Percentiles rank a stretch among this genome's conserved stretches.
These are phyloP conservation scores for Triticum aestivum DNA, from an alignment of 176 grass and related monocot species.

Conservation along the genomic window IWGSC_CS_RefSeq_v2.1 NC_057803.1:261571202-261571701, in stretches of 20 bases:
- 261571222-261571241: slow-evolving; percentile 62
- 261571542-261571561: slow-evolving; percentile 9
- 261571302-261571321: slow-evolving; percentile 65
- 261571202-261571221: slow-evolving; percentile 56
- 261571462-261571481: background rate
- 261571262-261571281: slow-evolving; percentile 62
- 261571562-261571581: background rate
- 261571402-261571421: slow-evolving; percentile 1
- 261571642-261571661: background rate
- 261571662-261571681: background rate
- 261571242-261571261: slow-evolving; percentile 69
- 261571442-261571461: background rate
- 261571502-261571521: background rate
- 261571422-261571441: background rate
- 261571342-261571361: background rate
- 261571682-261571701: background rate
- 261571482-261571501: background rate
- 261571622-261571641: background rate
- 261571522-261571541: background rate
- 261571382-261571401: background rate
- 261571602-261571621: background rate
- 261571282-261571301: slow-evolving; percentile 59
- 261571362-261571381: background rate
- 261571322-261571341: slow-evolving; percentile 62
- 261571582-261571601: background rate